phyloP scores from a whole-genome alignment of 192 early-diverging fungal genomes.

The Entophlyctis helioformis region DNA sequence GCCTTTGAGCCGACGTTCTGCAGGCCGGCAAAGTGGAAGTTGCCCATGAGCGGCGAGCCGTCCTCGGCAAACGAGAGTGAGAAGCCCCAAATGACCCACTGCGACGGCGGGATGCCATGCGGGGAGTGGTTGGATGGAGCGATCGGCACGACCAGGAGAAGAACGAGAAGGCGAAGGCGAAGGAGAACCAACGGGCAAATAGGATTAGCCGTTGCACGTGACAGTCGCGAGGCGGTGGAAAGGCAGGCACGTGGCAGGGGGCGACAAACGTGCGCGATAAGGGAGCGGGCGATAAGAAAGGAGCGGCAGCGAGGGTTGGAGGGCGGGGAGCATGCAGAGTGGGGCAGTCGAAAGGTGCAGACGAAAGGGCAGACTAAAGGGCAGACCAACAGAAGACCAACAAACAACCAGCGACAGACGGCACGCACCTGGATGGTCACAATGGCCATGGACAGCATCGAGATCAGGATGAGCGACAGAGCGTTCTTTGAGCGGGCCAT shows the following conservation, averaged over 20 bases:
- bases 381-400: too few relatives aligned
- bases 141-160: too few relatives aligned
- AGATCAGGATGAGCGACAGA: constrained; percentile 77
- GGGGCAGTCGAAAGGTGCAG: not conserved
- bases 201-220: too few relatives aligned
- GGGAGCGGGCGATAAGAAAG: too few relatives aligned
- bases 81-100: constrained; percentile 90
- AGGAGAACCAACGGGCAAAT: not conserved
- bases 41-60: constrained; percentile 64
- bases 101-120: too few relatives aligned
- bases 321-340: not conserved
- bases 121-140: too few relatives aligned
- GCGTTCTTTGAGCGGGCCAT: constrained; percentile 88
- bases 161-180: too few relatives aligned
- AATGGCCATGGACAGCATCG: constrained; percentile 55
- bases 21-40: constrained; percentile 65
- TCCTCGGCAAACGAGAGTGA: constrained; percentile 73
- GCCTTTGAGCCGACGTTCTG: constrained; percentile 40
- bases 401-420: too few relatives aligned
- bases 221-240: too few relatives aligned
- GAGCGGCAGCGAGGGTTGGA: too few relatives aligned
- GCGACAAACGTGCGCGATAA: too few relatives aligned
- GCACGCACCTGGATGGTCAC: constrained; percentile 61
- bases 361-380: not conserved
- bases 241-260: too few relatives aligned